Conservation (phyloP, 108 stramenopile species). For the Cyclotella kingstonii region DNA sequence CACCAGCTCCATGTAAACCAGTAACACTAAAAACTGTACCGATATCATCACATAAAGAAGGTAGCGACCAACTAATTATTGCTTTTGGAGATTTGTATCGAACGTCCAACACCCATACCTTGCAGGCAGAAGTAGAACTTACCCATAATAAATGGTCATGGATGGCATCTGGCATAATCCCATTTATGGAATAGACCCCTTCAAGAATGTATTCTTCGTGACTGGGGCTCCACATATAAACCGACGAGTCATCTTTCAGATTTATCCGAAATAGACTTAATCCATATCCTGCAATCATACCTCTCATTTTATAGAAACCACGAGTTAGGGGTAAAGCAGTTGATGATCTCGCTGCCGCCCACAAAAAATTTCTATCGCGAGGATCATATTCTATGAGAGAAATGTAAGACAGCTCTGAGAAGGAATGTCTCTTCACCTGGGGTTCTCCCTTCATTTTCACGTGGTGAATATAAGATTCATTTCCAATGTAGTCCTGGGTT, state of each 20-base stretch:
- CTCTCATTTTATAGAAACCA: conserved; percentile 3
- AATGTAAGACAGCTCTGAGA: conserved; percentile 26
- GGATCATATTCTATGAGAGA: conserved; percentile 36
- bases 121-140: conserved; percentile 62
- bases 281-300: conserved; percentile 39
- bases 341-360: conserved; percentile 30
- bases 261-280: conserved; percentile 65
- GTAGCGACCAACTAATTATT: conserved; percentile 55
- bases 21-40: conserved; percentile 20
- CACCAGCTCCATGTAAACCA: conserved; percentile 32
- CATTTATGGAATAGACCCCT: conserved; percentile 68
- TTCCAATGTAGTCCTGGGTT: conserved; percentile 7
- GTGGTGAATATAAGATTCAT: conserved; percentile 17
- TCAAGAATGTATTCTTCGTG: conserved; percentile 60
- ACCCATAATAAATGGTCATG: conserved; percentile 54
- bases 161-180: conserved; percentile 49
- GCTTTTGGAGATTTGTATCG: conserved; percentile 49
- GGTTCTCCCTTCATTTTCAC: conserved; percentile 16
- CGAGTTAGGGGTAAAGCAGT: conserved; percentile 9
- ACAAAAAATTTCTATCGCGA: conserved; percentile 14
- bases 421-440: conserved; percentile 6
- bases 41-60: conserved; percentile 36
- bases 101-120: conserved; percentile 79
- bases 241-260: conserved; percentile 55
- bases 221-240: conserved; percentile 79